Base-by-base conservation (phyloP, 805 yeast species). In the Dipodascus albidus region DNA sequence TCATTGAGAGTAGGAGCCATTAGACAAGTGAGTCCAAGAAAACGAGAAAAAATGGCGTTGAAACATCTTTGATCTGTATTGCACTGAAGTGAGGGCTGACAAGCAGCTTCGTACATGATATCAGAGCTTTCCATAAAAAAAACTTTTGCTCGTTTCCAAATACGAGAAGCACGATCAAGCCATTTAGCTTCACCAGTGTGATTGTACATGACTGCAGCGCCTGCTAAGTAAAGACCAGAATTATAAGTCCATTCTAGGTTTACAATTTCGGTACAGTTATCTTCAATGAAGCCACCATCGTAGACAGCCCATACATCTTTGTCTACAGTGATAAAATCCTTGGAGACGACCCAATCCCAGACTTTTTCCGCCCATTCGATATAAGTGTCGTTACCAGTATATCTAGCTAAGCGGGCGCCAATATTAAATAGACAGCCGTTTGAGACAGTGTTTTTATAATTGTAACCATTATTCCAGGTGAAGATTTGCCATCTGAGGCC, bases 401-500 rank as follows among this genome's bases (percentile, higher is more conserved):
- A 88, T 61, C 95, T 77, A 1, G 90, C 93, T 59, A 87, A 76
- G 58, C 96, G 77, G 2, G 95, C 93, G 22, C 87, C 90, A 47
- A 87, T 70, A 59, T 83, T 81, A 76, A 88, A 87, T 52, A 88
- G 68, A 59, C 86, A 80, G 2, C 95, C 95, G 66, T 87, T 87
- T n/a, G 93, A 78, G 58, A 87, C 85, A n/a, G 90, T 71, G 70
- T 88, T 88, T 67, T 87, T 87, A 70, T 87, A 87, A 67, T 84
- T 81, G 67, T 87, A 87, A 56, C 96, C 96, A 4, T 86, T 74
- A 67, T 88, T 88, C 88, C 89, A 87, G 52, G 83, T 76, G 70
- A 85, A 88, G 59, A 87, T 88, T 72, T 87, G 96, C 96, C 96
- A 87, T 69, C 96, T 78, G 54, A 87, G 73, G 1, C 96, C 96